Evolutionary conservation across 2,329 filamentous ascomycete species (phyloP).

Genomic region (Beauveria caledonica): DNA sequence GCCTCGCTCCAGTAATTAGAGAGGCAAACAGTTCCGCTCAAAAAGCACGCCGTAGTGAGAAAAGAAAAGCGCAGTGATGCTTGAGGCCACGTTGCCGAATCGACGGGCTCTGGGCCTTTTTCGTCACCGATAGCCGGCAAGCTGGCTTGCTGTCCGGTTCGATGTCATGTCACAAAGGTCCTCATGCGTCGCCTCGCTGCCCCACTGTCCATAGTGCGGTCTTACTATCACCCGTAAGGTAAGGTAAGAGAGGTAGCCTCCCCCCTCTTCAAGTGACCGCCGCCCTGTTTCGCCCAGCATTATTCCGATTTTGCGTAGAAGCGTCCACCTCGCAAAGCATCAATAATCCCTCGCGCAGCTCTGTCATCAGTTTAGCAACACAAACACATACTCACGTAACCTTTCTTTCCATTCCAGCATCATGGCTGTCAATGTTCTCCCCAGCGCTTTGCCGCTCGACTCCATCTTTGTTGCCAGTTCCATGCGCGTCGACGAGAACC

Average conservation of each 20-base stretch:
- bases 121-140: constrained; percentile 1
- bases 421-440: constrained; percentile 13
- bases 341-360: neutral
- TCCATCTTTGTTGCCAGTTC: neutral
- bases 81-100: neutral
- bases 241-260: neutral
- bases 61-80: neutral
- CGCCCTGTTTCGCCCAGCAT: neutral
- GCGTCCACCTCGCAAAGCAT: neutral
- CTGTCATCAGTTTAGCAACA: neutral
- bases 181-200: neutral
- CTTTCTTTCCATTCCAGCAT: neutral
- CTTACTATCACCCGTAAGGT: constrained; percentile 3
- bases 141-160: neutral
- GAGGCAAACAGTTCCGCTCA: neutral
- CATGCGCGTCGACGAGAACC: constrained; percentile 24
- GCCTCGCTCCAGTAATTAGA: neutral
- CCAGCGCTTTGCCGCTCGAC: constrained; percentile 12
- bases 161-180: constrained; percentile 3
- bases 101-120: neutral
- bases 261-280: constrained; percentile 8
- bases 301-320: neutral
- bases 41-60: neutral
- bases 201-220: constrained; percentile 8
- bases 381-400: constrained; percentile 1